Base-by-base conservation (phyloP, 331 rosid species). In the Ulmus americana region DNA sequence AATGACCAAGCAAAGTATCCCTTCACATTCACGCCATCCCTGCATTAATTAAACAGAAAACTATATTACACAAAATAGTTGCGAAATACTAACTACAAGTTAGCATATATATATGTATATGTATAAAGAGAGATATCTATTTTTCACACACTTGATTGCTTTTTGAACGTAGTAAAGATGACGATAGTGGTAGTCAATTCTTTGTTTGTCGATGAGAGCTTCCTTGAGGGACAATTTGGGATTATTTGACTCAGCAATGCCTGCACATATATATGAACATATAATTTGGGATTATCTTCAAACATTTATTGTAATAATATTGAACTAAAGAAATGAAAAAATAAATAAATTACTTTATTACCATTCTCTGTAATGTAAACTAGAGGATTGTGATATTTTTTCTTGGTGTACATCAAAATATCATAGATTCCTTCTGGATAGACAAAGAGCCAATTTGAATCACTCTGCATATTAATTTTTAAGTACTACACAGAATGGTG, bases 1-100 rank as follows among this genome's bases (percentile, higher is more conserved):
- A 77, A 68, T 50, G 82, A 77, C 82, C 82, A 77, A 55, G 78
- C 64, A 67, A 77, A 77, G 52, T 72, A 77, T 6, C 82, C 82
- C 22, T 58, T 72, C 59, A 77, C 74, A 12, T 77, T 77, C 39
- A 63, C 75, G 38, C 81, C 78, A n/a, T 67, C 63, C 52, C 75
- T 77, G 16, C 43, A 59, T 11, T 48, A 14, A 61, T 38, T 38
- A 14, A 50, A 10, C 12, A 8, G 9, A 39, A 39, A 3, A 10
- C 8, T 7, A 58, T 1, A 22, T 47, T 22, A 64, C 3, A 12
- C 11, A 58, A 39, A 11, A 4, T 0, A 39, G 16, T n/a, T 14
- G 22, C 0, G 22, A 10, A n/a, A n/a, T 0, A 50, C 16, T 13
- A 6, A 50, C n/a, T 13, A 49, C n/a, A 4, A 0, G 0, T 7